Base-by-base conservation (phyloP, 2,329 filamentous ascomycete species). In the Aspergillus hortae region DNA sequence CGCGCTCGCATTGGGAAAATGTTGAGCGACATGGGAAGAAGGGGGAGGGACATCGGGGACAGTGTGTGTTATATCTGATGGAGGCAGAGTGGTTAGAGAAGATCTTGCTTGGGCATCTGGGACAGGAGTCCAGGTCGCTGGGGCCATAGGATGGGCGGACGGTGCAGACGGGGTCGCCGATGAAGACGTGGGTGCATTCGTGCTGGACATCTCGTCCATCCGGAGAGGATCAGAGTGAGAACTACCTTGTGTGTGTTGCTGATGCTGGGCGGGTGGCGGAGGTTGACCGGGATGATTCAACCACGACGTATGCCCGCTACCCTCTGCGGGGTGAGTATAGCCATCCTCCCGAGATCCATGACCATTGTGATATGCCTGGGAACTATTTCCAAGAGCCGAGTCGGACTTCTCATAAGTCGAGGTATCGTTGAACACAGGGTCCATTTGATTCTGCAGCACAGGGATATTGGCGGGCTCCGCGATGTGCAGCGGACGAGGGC, bases 371-470 rank as follows among this genome's bases (percentile, higher is more conserved):
- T 53, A 57, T 49, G 41, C 55, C 46, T 54, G 51, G 38, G 51
- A 48, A 46, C 48, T 53, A 46, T 54, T 50, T 49, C 61, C 61
- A 51, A 59, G 56, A 44, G 62, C 53, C 46, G 56, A 52, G 36
- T 64, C 62, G 35, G 68, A 68, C 64, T 76, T 80, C 54, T 75
- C 75, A 67, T 83, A 82, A 56, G 79, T 80, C 49, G 83, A 77
- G 51, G 83, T 83, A 68, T 87, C 84, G 72, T 86, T 85, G 77
- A 88, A 87, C 61, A 81, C 74, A 49, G 84, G 83, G 72, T 89
- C 85, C 81, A 84, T 89, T 73, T 88, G 85, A 67, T 86, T 84
- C 66, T 85, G 80, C 64, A 89, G 76, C 49, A 89, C 81, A 52
- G 86, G 84, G 54, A 89, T 87, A 60, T 83, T 86, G 61, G 83